These are phyloP conservation scores for Epichloe scottii DNA, from an alignment of 2,329 filamentous ascomycete genomes.

Conservation along the genomic window DNA sequence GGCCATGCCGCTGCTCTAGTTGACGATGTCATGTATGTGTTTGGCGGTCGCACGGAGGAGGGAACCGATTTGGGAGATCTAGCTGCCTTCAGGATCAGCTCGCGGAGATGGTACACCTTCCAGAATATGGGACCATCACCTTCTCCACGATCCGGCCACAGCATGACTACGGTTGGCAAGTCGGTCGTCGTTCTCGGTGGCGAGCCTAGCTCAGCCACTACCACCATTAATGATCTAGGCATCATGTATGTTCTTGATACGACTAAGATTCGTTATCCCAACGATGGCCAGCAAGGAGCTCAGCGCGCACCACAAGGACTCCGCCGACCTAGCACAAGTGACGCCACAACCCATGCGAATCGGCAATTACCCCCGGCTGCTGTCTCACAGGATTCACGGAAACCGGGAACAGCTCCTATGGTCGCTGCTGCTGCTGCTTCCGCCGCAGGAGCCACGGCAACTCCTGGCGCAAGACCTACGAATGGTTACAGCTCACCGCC, in stretches of 20 bases:
- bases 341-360: slow-evolving; percentile 13
- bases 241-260: slow-evolving; percentile 90
- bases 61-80: slow-evolving; percentile 86
- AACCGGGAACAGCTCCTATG: not conserved
- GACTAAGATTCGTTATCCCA: slow-evolving; percentile 90
- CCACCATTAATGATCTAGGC: slow-evolving; percentile 71
- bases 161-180: slow-evolving; percentile 92
- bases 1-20: slow-evolving; percentile 89
- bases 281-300: slow-evolving; percentile 41
- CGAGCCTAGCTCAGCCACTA: slow-evolving; percentile 79
- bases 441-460: slow-evolving; percentile 5
- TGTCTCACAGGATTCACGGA: slow-evolving; percentile 1
- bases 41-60: slow-evolving; percentile 89
- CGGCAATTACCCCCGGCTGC: slow-evolving; percentile 25
- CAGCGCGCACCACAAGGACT: slow-evolving; percentile 28
- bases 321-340: slow-evolving; percentile 29
- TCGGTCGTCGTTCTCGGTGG: slow-evolving; percentile 86
- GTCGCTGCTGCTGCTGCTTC: not conserved
- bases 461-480: slow-evolving; percentile 20
- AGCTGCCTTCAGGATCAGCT: slow-evolving; percentile 63
- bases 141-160: slow-evolving; percentile 86
- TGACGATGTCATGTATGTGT: slow-evolving; percentile 98
- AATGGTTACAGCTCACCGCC: slow-evolving; percentile 30
- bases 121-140: slow-evolving; percentile 98
- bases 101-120: slow-evolving; percentile 95